Evolutionary conservation across 2,329 filamentous ascomycete species (phyloP).

Genomic region (Diplocarpon rosae): DNA sequence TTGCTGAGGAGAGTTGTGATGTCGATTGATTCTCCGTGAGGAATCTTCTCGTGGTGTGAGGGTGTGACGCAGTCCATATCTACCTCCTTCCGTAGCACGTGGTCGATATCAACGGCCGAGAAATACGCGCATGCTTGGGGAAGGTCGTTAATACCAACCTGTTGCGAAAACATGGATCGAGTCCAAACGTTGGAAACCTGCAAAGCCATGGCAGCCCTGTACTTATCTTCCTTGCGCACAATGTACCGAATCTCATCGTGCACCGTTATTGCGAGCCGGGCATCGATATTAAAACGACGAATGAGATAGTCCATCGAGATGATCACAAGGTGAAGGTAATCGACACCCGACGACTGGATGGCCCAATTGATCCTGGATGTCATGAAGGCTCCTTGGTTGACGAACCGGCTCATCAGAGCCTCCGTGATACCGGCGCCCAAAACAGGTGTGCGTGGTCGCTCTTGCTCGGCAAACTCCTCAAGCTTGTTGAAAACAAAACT

Average conservation of each 20-base stretch:
- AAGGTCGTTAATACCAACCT: slow-evolving; percentile 90
- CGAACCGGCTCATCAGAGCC: slow-evolving; percentile 77
- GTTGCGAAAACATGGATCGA: slow-evolving; percentile 90
- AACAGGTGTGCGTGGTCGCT: slow-evolving; percentile 79
- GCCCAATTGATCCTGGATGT: slow-evolving; percentile 98
- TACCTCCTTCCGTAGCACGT: slow-evolving; percentile 93
- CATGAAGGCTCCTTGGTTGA: slow-evolving; percentile 84
- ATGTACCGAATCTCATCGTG: slow-evolving; percentile 97
- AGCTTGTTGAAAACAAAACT: slow-evolving; percentile 97
- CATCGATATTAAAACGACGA: slow-evolving; percentile 72
- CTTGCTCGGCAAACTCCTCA: slow-evolving; percentile 95
- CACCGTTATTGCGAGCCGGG: slow-evolving; percentile 83
- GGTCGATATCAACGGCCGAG: slow-evolving; percentile 88
- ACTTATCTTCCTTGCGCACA: slow-evolving; percentile 74
- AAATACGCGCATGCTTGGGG: slow-evolving; percentile 94
- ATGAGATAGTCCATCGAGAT: slow-evolving; percentile 90
- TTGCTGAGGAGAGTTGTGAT: slow-evolving; percentile 69
- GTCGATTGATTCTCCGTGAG: slow-evolving; percentile 77
- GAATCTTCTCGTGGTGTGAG: slow-evolving; percentile 66
- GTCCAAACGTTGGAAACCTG: slow-evolving; percentile 96
- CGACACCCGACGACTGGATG: slow-evolving; percentile 92
- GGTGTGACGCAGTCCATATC: slow-evolving; percentile 96
- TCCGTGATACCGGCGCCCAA: slow-evolving; percentile 93
- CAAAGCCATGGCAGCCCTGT: slow-evolving; percentile 80
- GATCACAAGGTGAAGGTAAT: slow-evolving; percentile 91